Evolutionary conservation across 1,284 basidiomycete species (phyloP), one percentile per base, ranked within the genome.

Genomic region (Boletellus dicymbophilus): DNA sequence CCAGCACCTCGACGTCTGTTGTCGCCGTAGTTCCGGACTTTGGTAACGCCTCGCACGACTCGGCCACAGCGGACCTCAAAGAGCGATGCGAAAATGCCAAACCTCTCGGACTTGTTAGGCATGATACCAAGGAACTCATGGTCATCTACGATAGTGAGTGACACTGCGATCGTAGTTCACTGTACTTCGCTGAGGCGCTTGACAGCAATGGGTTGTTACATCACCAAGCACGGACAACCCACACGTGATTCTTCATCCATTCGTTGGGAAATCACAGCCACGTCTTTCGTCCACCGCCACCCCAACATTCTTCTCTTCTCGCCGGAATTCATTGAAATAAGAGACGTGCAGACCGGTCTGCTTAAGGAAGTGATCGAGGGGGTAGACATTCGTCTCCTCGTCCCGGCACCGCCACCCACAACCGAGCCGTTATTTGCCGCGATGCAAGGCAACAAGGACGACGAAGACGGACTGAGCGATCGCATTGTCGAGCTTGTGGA

Each of bases 361-460:
- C 79, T 92, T 20, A 80, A 85, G 18, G 89, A 92, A 66, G 85
- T 90, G 21, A 80, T 91, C 42, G 84, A 89, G 59, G 88, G 76
- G 0, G 56, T 61, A 16, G 85, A 88, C 58, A 77, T 91, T 26
- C 80, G 86, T 27, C 73, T 89, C 26, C 66, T 89, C 45, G 77
- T 65, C 36, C 53, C 65, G 37, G 33, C 54, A n/a, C 62, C n/a
- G n/a, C n/a, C 68, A 7, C 52, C 53, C 31, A 43, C 82, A 55
- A 62, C 65, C 28, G 78, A 78, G 39, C 71, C 79, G 7, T 72
- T 88, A 28, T 63, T 90, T 23, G 71, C 85, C 7, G 83, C 77
- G 11, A 83, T 84, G 79, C 74, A 71, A 43, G 83, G 82, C 4
- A 62, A 65, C 37, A 76, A 75, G 53, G 77, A 82, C 44, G 79